A percentile compares a stretch with the other conserved stretches of the same genome.
Conservation (phyloP, 305 asterid genomes). For the Fraxinus latifolia region DNA sequence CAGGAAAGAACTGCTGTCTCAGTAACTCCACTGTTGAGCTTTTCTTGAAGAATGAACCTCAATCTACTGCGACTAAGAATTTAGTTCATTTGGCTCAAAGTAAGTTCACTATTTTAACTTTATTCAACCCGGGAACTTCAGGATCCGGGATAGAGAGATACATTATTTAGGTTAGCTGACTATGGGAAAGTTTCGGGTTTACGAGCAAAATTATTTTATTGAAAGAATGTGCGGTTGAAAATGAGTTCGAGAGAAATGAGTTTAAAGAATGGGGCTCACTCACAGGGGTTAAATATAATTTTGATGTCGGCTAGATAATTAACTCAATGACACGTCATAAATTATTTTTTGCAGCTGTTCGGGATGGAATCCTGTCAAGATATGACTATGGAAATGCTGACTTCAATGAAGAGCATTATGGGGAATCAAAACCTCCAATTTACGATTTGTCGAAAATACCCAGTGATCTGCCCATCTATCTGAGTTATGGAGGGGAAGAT, state of each 20-base stretch:
- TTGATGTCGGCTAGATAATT: neutral
- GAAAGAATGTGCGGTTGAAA: too few species aligned
- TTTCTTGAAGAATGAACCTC: slow-evolving; percentile 26
- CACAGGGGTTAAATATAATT: neutral
- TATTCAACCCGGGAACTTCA: neutral
- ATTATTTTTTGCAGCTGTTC: slow-evolving; percentile 41
- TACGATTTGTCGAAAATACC: slow-evolving; percentile 60
- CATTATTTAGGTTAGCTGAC: neutral
- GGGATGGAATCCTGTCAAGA: slow-evolving; percentile 51
- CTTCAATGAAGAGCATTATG: slow-evolving; percentile 59
- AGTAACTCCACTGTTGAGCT: neutral
- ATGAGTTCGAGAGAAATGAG: neutral
- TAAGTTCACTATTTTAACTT: slow-evolving; percentile 10
- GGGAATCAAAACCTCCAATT: slow-evolving; percentile 53
- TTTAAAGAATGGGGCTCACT: neutral
- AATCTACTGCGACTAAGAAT: slow-evolving; percentile 39
- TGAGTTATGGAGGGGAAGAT: slow-evolving; percentile 77
- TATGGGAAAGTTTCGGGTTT: neutral
- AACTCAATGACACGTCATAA: neutral
- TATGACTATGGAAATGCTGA: slow-evolving; percentile 54
- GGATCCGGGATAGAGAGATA: neutral
- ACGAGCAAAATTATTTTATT: too few species aligned
- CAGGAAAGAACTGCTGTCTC: slow-evolving; percentile 41
- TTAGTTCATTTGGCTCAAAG: slow-evolving; percentile 36
- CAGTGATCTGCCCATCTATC: slow-evolving; percentile 53